These are phyloP conservation scores for Calonectria multiphialidica DNA, from an alignment of 2,329 filamentous ascomycete genomes.

Conservation along the genomic window DNA sequence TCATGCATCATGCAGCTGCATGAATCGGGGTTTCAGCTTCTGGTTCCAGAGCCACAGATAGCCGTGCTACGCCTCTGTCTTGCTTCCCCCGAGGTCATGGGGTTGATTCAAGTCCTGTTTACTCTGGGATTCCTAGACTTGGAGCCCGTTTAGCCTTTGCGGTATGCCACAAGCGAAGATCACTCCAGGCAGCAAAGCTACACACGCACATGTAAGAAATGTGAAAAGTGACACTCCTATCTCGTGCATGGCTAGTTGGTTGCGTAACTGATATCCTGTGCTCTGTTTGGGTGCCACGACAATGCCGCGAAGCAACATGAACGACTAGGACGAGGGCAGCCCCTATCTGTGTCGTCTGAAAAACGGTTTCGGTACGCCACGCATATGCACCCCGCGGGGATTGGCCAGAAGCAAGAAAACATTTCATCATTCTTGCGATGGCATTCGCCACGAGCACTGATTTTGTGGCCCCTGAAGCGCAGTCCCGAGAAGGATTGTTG, in stretches of 20 bases:
- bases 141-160: background rate
- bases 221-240: background rate
- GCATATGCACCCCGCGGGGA: background rate
- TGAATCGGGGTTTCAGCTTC: conserved; percentile 2
- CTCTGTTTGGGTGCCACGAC: background rate
- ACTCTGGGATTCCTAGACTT: conserved; percentile 4
- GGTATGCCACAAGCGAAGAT: background rate
- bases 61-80: background rate
- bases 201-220: background rate
- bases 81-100: conserved; percentile 6
- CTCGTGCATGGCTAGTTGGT: background rate
- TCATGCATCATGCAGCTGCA: conserved; percentile 8
- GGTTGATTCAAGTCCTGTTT: background rate
- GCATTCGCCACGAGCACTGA: background rate
- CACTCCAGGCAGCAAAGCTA: background rate
- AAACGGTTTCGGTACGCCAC: conserved; percentile 3
- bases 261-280: background rate
- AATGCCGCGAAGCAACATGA: background rate
- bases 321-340: background rate
- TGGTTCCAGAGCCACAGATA: conserved; percentile 2
- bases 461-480: conserved; percentile 6
- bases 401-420: background rate
- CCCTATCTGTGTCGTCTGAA: background rate
- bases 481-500: background rate
- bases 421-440: background rate